Percentiles rank a stretch among this genome's conserved stretches.
Evolutionary conservation across 805 yeast species (phyloP).

Genomic region (Yarrowia bubula): DNA sequence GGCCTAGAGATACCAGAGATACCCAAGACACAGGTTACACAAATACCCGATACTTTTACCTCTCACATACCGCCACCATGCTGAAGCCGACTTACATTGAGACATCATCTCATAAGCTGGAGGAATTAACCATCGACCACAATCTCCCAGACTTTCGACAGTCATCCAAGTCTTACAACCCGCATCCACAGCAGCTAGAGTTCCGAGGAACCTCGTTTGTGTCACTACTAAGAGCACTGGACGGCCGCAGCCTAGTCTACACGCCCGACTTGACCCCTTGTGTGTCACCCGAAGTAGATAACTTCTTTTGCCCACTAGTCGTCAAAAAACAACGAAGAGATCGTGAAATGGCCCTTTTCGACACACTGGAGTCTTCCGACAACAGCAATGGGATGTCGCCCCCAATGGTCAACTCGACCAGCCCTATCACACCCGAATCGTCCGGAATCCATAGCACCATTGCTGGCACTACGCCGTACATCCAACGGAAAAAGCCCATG

Average conservation of each 20-base stretch:
- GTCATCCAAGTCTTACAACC: not conserved
- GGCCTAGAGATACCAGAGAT: not conserved
- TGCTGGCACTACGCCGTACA: conserved; percentile 6
- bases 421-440: conserved; percentile 16
- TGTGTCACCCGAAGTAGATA: not conserved
- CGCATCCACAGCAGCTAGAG: conserved; percentile 4
- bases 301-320: conserved; percentile 1
- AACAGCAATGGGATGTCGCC: conserved; percentile 11
- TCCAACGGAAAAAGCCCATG: not conserved
- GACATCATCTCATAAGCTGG: not conserved
- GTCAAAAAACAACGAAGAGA: conserved; percentile 1
- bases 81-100: conserved; percentile 7
- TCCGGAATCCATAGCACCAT: not conserved
- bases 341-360: not conserved
- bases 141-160: not conserved
- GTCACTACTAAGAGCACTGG: not conserved
- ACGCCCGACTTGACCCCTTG: not conserved
- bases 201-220: not conserved
- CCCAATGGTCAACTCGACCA: not conserved
- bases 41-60: conserved; percentile 12
- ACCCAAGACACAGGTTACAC: not conserved
- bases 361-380: conserved; percentile 1
- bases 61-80: not conserved
- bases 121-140: not conserved
- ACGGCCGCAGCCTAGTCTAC: not conserved